Conservation (phyloP, 495 filamentous ascomycete species). For the Hypoxylon rickii region DNA sequence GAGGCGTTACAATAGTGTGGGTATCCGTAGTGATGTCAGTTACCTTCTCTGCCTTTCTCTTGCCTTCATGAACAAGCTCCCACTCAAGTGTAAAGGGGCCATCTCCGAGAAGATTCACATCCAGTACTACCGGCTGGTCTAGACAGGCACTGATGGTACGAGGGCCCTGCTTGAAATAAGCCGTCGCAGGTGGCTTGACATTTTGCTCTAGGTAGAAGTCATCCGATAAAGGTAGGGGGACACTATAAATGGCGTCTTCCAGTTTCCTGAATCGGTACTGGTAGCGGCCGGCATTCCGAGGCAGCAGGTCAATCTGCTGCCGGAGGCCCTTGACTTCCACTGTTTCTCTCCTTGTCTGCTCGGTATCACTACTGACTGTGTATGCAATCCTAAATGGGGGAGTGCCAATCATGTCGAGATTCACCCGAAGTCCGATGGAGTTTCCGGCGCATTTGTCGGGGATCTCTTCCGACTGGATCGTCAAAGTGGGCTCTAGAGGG, state of each 20-base stretch:
- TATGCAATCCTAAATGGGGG: constrained; percentile 85
- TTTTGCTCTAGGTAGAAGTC: constrained; percentile 76
- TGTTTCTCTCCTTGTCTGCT: constrained; percentile 46
- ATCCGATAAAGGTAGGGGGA: constrained; percentile 36
- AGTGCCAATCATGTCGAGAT: constrained; percentile 84
- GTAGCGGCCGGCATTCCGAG: constrained; percentile 78
- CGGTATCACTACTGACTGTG: constrained; percentile 63
- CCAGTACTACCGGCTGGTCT: constrained; percentile 73
- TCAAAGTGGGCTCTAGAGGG: constrained; percentile 81
- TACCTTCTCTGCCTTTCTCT: constrained; percentile 69
- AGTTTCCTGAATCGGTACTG: constrained; percentile 82
- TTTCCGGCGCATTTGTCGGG: constrained; percentile 93
- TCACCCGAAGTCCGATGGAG: constrained; percentile 84
- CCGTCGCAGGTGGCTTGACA: constrained; percentile 88
- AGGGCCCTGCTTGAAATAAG: constrained; percentile 64
- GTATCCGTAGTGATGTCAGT: constrained; percentile 61
- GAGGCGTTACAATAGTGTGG: constrained; percentile 73
- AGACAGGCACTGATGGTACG: constrained; percentile 71
- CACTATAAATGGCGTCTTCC: constrained; percentile 76
- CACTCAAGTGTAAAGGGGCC: constrained; percentile 89
- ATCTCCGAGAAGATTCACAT: constrained; percentile 77
- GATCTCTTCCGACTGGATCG: constrained; percentile 74
- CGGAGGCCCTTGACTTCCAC: constrained; percentile 67
- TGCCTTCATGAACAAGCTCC: constrained; percentile 89
- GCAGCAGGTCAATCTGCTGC: constrained; percentile 82